phyloP scores from a whole-genome alignment of 2,329 filamentous ascomycete genomes.

The Cladosporium sp. region DNA sequence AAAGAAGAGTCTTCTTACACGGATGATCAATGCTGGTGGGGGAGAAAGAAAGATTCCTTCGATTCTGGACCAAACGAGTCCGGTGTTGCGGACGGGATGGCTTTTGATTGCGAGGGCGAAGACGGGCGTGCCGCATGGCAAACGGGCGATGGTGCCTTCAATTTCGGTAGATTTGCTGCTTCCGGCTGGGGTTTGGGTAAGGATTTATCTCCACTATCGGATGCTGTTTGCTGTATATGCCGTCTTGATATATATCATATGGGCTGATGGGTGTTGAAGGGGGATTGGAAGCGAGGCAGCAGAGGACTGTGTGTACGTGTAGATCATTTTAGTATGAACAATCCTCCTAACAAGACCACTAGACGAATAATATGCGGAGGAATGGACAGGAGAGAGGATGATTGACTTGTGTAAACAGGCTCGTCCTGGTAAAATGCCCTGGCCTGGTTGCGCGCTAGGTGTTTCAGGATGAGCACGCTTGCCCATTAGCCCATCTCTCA shows the following conservation, averaged over 20 bases:
- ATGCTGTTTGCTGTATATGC: too few relatives aligned
- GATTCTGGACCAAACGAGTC: neutral
- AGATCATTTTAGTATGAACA: neutral
- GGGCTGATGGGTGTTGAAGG: neutral
- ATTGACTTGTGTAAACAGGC: too few relatives aligned
- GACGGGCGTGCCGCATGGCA: neutral
- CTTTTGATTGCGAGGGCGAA: constrained; percentile 11
- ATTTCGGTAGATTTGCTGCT: constrained; percentile 8
- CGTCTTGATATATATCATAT: too few relatives aligned
- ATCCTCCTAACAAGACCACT: neutral
- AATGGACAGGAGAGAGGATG: too few relatives aligned
- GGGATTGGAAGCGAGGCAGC: neutral
- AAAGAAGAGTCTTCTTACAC: too few relatives aligned
- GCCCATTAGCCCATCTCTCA: too few relatives aligned
- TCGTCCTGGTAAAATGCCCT: too few relatives aligned
- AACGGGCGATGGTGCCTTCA: constrained; percentile 10
- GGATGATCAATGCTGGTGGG: too few relatives aligned
- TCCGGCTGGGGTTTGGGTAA: neutral
- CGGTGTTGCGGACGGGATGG: constrained; percentile 3
- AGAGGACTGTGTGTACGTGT: neutral
- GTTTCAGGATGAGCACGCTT: too few relatives aligned
- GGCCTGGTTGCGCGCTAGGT: too few relatives aligned
- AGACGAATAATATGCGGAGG: neutral
- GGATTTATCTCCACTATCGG: too few relatives aligned
- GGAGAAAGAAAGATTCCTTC: too few relatives aligned